phyloP scores from a whole-genome alignment of 2,329 filamentous ascomycete genomes.

The Plenodomus tracheiphilus region DNA sequence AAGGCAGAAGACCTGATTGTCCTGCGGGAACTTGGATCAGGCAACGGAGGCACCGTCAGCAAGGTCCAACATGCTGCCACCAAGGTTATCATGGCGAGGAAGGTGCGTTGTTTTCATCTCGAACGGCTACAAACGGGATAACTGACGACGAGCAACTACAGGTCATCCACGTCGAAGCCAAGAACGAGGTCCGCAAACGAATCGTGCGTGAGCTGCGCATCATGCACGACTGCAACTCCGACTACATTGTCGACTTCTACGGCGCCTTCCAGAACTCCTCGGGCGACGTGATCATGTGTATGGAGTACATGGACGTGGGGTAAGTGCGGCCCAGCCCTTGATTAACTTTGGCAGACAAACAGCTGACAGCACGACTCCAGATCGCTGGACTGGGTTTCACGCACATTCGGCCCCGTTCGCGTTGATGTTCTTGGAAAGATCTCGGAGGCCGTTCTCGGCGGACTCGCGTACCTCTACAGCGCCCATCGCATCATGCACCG shows the following conservation, averaged over 20 bases:
- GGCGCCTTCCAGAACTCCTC: constrained; percentile 96
- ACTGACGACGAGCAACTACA: constrained; percentile 45
- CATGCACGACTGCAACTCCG: constrained; percentile 96
- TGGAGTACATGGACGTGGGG: constrained; percentile 99
- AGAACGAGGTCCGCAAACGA: constrained; percentile 94
- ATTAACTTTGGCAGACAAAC: not conserved
- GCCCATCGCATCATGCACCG: constrained; percentile 98
- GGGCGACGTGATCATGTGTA: constrained; percentile 98
- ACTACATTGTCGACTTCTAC: constrained; percentile 97
- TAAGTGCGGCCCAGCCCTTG: constrained; percentile 55
- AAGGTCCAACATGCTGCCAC: constrained; percentile 95
- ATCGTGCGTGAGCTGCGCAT: constrained; percentile 97
- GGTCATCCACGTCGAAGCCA: constrained; percentile 98
- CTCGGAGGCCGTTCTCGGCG: constrained; percentile 90
- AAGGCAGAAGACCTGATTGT: constrained; percentile 90
- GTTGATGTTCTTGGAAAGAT: constrained; percentile 98
- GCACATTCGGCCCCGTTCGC: constrained; percentile 90
- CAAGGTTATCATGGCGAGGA: constrained; percentile 95
- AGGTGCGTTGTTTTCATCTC: constrained; percentile 61
- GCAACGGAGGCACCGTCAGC: constrained; percentile 97
- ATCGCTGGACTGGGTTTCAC: constrained; percentile 89
- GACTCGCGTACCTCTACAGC: constrained; percentile 91
- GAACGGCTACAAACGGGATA: not conserved
- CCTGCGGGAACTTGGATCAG: constrained; percentile 90
- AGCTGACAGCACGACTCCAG: constrained; percentile 53